Conservation (phyloP, 306 rosid species). For the Astragalus membranaceus region DNA sequence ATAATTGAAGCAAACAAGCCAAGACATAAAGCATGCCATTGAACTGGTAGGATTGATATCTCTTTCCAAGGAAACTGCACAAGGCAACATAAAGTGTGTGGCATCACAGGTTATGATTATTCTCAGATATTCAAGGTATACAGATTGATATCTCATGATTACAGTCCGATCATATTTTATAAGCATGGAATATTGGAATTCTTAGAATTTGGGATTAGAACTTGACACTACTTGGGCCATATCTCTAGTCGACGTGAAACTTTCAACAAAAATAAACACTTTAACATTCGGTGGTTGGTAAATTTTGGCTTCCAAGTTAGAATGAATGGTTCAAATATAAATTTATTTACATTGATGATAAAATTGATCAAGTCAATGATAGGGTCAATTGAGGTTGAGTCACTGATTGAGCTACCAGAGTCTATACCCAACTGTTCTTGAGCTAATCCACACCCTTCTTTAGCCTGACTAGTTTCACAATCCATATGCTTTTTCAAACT, state of each 20-base stretch:
- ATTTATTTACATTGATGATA: neutral
- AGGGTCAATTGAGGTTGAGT: neutral
- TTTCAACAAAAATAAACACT: neutral
- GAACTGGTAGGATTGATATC: constrained; percentile 71
- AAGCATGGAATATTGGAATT: neutral
- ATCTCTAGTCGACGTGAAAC: too few relatives aligned
- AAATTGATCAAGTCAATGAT: neutral
- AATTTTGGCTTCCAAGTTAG: neutral
- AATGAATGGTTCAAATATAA: neutral
- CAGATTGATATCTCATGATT: constrained; percentile 16
- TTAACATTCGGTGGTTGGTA: constrained; percentile 3
- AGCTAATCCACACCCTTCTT: neutral
- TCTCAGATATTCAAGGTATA: constrained; percentile 14
- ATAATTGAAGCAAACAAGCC: constrained; percentile 95
- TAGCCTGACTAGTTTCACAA: neutral
- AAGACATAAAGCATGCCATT: constrained; percentile 83
- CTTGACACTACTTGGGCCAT: too few relatives aligned
- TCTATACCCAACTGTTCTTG: neutral
- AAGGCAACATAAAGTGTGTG: constrained; percentile 1
- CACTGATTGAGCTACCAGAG: neutral
- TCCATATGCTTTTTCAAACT: neutral
- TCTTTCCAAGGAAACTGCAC: constrained; percentile 85
- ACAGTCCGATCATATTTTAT: constrained; percentile 10
- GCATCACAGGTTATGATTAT: neutral
- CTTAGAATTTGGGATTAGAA: too few relatives aligned